Percentiles rank a stretch among this genome's conserved stretches.
phyloP scores from a whole-genome alignment of 139 green algal species.

The Yamagishiella unicocca region DNA sequence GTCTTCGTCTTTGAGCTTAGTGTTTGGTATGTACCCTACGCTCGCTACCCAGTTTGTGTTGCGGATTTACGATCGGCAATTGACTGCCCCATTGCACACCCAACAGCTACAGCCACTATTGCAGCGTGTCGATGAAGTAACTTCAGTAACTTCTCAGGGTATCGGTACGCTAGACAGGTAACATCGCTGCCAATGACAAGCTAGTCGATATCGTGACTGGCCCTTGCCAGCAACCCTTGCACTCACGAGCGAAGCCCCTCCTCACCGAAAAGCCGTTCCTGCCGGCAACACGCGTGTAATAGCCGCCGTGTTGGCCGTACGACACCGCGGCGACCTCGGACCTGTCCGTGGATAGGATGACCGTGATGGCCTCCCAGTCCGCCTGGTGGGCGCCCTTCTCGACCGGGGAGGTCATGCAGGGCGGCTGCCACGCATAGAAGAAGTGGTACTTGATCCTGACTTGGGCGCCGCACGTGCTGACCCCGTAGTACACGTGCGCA shows the following conservation, averaged over 20 bases:
- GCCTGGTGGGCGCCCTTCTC: neutral
- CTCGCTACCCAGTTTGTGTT: too few species aligned
- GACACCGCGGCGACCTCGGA: neutral
- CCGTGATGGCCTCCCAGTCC: neutral
- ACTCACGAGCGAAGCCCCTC: neutral
- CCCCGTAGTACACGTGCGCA: neutral
- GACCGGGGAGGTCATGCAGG: neutral
- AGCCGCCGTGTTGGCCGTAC: neutral
- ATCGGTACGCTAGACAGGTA: too few species aligned
- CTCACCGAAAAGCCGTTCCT: neutral
- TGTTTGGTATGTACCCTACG: too few species aligned
- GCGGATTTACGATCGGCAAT: too few species aligned
- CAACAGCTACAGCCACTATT: too few species aligned
- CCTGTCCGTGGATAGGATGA: constrained; percentile 6
- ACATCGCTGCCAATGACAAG: neutral
- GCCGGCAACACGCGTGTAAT: neutral
- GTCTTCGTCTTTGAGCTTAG: too few species aligned
- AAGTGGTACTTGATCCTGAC: neutral
- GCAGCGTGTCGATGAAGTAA: too few species aligned
- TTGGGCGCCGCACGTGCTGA: neutral
- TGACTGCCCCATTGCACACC: neutral
- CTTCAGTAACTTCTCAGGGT: too few species aligned
- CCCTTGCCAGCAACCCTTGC: neutral
- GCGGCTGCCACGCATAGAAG: constrained; percentile 25
- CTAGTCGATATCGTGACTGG: neutral